Conservation (phyloP, 306 rosid genomes). For the Vigna radiata region DNA sequence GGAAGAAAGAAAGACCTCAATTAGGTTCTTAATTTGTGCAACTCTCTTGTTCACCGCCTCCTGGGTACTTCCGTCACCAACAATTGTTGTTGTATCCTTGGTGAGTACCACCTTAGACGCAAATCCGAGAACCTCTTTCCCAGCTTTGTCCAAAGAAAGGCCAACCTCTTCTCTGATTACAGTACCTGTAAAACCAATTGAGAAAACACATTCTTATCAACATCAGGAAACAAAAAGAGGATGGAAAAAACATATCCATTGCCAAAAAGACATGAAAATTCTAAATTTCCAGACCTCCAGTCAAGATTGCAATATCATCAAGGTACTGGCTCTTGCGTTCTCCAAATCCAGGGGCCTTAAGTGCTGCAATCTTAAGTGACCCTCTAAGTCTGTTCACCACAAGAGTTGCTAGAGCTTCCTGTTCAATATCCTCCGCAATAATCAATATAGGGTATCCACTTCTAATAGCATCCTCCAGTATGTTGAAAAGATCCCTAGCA, state of each 20-base stretch:
- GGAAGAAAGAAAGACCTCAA: conserved; percentile 63
- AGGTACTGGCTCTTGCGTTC: conserved; percentile 99
- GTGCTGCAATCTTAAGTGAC: conserved; percentile 94
- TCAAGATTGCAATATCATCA: conserved; percentile 93
- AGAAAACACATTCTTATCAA: conserved; percentile 10
- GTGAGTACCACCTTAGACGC: conserved; percentile 98
- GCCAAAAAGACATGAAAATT: not conserved
- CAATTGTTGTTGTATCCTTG: conserved; percentile 87
- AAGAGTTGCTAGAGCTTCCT: conserved; percentile 96
- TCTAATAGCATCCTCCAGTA: conserved; percentile 93
- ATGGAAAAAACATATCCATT: not conserved
- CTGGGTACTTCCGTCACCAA: conserved; percentile 98
- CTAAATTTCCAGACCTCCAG: conserved; percentile 70
- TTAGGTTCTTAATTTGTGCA: conserved; percentile 82
- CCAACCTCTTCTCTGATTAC: conserved; percentile 98
- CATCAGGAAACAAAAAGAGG: not conserved
- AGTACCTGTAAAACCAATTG: conserved; percentile 63
- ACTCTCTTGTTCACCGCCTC: conserved; percentile 94
- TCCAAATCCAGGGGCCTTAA: conserved; percentile 99
- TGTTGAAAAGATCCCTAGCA: conserved; percentile 91
- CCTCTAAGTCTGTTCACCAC: conserved; percentile 99
- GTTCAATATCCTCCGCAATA: conserved; percentile 94
- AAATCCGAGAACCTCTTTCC: conserved; percentile 86
- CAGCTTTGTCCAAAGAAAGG: conserved; percentile 88
- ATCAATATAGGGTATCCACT: conserved; percentile 87